phyloP scores from a whole-genome alignment of 2,329 filamentous ascomycete genomes.

The Penicillium janthinellum region DNA sequence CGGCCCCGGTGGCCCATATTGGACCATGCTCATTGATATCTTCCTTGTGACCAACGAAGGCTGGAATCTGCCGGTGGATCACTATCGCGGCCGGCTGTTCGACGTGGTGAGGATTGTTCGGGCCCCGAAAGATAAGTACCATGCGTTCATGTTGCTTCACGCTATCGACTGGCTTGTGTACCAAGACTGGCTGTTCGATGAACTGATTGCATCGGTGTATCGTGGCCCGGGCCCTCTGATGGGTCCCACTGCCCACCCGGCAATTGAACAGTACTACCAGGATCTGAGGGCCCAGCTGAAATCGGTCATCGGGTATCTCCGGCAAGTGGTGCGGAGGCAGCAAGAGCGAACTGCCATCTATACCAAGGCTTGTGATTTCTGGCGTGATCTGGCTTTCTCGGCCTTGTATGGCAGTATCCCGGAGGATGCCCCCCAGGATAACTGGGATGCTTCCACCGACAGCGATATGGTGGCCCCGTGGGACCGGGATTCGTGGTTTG shows the following conservation, averaged over 20 bases:
- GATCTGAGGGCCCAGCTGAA: neutral
- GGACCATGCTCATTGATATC: neutral
- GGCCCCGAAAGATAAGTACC: neutral
- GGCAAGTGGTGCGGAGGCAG: neutral
- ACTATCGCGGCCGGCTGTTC: neutral
- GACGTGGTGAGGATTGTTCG: neutral
- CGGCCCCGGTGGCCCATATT: neutral
- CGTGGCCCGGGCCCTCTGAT: neutral
- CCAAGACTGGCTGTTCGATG: neutral
- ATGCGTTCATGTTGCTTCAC: constrained; percentile 1
- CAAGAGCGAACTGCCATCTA: neutral
- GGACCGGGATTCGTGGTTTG: no score
- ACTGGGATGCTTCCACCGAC: no score
- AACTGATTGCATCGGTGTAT: neutral
- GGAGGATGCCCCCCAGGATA: neutral
- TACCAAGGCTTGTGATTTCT: neutral
- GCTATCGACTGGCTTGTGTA: neutral
- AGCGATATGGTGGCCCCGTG: no score
- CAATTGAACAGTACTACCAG: neutral
- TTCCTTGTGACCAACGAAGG: neutral
- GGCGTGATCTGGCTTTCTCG: neutral
- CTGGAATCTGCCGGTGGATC: neutral
- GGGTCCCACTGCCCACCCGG: neutral
- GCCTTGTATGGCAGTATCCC: neutral
- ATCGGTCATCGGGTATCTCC: neutral